Evolutionary conservation across 371 early-diverging fungal genomes (phyloP).

Genomic region (Rhizopus microsporus): DNA sequence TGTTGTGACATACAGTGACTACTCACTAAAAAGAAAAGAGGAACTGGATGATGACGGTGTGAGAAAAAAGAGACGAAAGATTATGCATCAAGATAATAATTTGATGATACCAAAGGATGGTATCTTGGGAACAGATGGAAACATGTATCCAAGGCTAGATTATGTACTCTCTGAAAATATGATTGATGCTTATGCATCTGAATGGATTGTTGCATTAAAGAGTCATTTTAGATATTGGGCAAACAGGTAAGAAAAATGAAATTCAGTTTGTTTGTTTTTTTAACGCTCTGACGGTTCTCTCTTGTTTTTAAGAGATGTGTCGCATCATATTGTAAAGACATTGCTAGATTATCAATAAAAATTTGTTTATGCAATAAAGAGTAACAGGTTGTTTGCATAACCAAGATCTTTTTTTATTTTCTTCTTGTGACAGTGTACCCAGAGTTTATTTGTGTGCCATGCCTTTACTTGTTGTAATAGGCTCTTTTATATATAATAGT

Average conservation of each 20-base stretch:
- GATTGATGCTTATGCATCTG: conserved; percentile 51
- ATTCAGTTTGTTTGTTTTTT: background rate
- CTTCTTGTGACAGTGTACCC: too few relatives aligned
- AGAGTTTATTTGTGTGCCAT: too few relatives aligned
- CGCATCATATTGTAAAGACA: conserved; percentile 15
- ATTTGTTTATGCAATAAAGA: too few relatives aligned
- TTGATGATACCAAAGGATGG: background rate
- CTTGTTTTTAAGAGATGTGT: conserved; percentile 12
- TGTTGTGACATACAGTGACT: background rate
- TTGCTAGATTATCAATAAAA: background rate
- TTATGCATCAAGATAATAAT: background rate
- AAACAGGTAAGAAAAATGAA: conserved; percentile 33
- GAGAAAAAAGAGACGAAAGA: background rate
- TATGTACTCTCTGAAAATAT: conserved; percentile 49
- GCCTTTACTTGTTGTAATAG: too few relatives aligned
- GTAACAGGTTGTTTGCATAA: too few relatives aligned
- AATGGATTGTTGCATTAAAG: conserved; percentile 51
- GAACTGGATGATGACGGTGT: too few relatives aligned
- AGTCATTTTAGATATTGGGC: conserved; percentile 59
- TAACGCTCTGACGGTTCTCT: background rate
- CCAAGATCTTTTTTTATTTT: too few relatives aligned
- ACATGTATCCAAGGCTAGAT: conserved; percentile 34
- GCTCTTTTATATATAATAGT: too few relatives aligned
- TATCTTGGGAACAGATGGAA: conserved; percentile 17
- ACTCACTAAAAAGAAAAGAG: background rate